Conservation (phyloP, 179 eudicot species). For the Beta macrorhiza region DNA sequence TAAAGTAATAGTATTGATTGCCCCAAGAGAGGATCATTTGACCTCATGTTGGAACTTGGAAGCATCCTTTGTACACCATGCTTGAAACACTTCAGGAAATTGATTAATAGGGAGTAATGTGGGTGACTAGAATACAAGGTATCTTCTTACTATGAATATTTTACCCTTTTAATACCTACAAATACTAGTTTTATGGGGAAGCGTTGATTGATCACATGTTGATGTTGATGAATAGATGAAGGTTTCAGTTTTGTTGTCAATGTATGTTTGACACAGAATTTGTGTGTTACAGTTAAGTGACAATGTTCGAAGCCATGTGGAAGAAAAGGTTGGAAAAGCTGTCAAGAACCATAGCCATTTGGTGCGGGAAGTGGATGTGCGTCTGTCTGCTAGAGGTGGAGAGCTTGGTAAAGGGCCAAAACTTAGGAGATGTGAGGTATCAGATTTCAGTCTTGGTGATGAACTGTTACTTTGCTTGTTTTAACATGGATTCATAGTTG, state of each 20-base stretch:
- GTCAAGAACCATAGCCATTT: conserved; percentile 69
- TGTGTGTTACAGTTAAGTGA: conserved; percentile 46
- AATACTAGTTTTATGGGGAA: not conserved
- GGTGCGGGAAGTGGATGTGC: conserved; percentile 86
- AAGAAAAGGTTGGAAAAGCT: conserved; percentile 81
- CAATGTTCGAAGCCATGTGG: conserved; percentile 55
- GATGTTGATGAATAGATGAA: not conserved
- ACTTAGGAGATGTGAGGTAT: conserved; percentile 74
- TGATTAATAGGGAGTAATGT: not conserved
- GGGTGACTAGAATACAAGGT: not conserved
- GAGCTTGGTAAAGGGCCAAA: conserved; percentile 81
- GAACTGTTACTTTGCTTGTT: not conserved
- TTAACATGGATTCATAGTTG: not conserved
- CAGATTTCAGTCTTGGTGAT: not conserved
- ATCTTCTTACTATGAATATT: not conserved
- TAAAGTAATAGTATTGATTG: no score
- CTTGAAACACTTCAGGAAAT: not conserved
- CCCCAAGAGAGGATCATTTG: no score
- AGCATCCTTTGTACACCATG: not conserved
- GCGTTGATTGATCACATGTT: not conserved
- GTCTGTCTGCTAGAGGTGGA: conserved; percentile 79
- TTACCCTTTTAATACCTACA: not conserved
- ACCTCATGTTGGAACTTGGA: no score
- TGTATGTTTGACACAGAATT: conserved; percentile 8
- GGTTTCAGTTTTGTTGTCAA: not conserved